Evolutionary conservation across 768 basidiomycete genomes (phyloP).

Genomic region (Scleroderma citrinum): DNA sequence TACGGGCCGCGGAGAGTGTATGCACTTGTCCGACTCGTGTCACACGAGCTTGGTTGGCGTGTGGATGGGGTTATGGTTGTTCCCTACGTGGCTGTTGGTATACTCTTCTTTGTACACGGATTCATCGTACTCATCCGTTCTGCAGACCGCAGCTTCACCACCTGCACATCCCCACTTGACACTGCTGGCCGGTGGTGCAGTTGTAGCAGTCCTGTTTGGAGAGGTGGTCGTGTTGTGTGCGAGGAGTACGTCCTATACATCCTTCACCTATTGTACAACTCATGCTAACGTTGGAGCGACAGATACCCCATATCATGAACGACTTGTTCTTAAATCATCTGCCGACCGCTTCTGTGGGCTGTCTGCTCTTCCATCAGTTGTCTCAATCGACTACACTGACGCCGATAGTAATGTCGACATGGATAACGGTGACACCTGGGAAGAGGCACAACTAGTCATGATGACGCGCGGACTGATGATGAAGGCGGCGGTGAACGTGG

Average conservation of each 20-base stretch:
- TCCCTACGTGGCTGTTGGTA: slow-evolving; percentile 66
- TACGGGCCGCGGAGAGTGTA: slow-evolving; percentile 56
- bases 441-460: slow-evolving; percentile 20
- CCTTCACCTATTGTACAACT: neutral
- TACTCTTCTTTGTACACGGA: slow-evolving; percentile 14
- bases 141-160: slow-evolving; percentile 59
- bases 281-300: neutral
- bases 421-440: slow-evolving; percentile 3
- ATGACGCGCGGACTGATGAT: slow-evolving; percentile 68
- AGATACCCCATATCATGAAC: slow-evolving; percentile 70
- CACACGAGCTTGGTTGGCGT: slow-evolving; percentile 22
- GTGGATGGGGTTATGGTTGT: slow-evolving; percentile 44
- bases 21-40: slow-evolving; percentile 46
- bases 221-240: slow-evolving; percentile 72
- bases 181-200: slow-evolving; percentile 50
- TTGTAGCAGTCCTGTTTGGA: slow-evolving; percentile 65
- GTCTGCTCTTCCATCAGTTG: slow-evolving; percentile 36
- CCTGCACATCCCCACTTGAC: slow-evolving; percentile 69
- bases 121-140: neutral
- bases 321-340: slow-evolving; percentile 65
- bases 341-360: slow-evolving; percentile 68
- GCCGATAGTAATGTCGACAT: slow-evolving; percentile 6
- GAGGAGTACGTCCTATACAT: slow-evolving; percentile 37
- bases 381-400: slow-evolving; percentile 16
- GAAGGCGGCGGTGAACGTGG: slow-evolving; percentile 56